A percentile compares a stretch with the other conserved stretches of the same genome.
Evolutionary conservation across 352 stramenopile genomes (phyloP).

Genomic region (Globisporangium sylvaticum): DNA sequence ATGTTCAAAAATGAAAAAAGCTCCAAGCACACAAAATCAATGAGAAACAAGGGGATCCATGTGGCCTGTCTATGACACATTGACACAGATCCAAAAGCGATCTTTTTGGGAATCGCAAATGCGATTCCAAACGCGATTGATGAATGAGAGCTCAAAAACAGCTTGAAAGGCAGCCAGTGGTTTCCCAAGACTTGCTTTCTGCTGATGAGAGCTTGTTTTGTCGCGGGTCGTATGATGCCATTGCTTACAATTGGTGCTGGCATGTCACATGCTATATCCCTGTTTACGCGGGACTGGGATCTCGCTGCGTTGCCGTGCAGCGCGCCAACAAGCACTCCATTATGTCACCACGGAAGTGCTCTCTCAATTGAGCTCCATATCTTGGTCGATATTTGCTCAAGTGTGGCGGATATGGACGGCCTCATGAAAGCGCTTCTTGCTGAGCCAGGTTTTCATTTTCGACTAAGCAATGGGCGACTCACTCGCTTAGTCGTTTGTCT

Average conservation of each 20-base stretch:
- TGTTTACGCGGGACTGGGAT: background rate
- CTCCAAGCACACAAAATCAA: background rate
- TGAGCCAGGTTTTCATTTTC: background rate
- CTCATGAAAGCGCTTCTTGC: background rate
- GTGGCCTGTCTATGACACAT: background rate
- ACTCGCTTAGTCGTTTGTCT: background rate
- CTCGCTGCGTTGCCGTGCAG: background rate
- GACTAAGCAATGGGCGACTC: background rate
- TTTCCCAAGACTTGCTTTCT: background rate
- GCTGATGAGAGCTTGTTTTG: background rate
- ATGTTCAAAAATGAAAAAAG: too few relatives aligned
- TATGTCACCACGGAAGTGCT: background rate
- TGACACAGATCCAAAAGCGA: background rate
- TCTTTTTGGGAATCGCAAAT: background rate
- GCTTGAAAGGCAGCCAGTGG: background rate
- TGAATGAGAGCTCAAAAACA: background rate
- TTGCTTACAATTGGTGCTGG: background rate
- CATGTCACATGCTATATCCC: background rate
- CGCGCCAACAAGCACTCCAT: background rate
- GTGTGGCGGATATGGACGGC: background rate
- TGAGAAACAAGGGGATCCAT: background rate
- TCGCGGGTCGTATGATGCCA: background rate
- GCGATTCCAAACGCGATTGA: background rate
- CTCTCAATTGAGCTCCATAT: too few relatives aligned
- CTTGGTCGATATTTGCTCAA: background rate